phyloP scores from a whole-genome alignment of 2,329 filamentous ascomycete species.

The Fusarium penzigii region DNA sequence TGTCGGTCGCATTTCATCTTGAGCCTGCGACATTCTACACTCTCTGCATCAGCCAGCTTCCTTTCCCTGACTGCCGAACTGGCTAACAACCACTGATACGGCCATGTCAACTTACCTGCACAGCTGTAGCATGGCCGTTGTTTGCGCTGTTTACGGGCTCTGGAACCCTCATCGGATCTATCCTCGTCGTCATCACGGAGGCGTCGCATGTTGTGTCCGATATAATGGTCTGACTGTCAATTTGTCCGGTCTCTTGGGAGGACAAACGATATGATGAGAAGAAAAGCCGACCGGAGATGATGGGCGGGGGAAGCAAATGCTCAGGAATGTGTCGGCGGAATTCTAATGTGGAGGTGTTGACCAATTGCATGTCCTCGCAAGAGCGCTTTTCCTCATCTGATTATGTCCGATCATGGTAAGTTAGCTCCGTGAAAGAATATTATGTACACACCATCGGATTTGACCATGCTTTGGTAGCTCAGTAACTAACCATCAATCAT shows the following conservation, averaged over 20 bases:
- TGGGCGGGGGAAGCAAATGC: background rate
- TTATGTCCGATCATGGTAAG: constrained; percentile 6
- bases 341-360: background rate
- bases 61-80: background rate
- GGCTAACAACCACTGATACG: too few relatives aligned
- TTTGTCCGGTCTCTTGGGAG: constrained; percentile 1
- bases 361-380: background rate
- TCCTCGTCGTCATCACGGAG: constrained; percentile 1
- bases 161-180: constrained; percentile 1
- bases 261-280: background rate
- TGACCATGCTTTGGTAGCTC: background rate
- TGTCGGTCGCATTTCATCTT: constrained; percentile 7
- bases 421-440: too few relatives aligned
- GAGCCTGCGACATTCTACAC: constrained; percentile 5
- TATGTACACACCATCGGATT: constrained; percentile 4
- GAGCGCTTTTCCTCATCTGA: background rate
- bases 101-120: constrained; percentile 1
- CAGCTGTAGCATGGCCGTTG: constrained; percentile 5
- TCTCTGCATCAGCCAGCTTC: background rate
- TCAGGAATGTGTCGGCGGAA: too few relatives aligned
- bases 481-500: background rate
- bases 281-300: constrained; percentile 2
- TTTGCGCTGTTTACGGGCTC: constrained; percentile 2
- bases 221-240: background rate
- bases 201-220: constrained; percentile 5